Base-by-base conservation (phyloP, 148 eudicot genomes). In the Chenopodium suecicum region DNA sequence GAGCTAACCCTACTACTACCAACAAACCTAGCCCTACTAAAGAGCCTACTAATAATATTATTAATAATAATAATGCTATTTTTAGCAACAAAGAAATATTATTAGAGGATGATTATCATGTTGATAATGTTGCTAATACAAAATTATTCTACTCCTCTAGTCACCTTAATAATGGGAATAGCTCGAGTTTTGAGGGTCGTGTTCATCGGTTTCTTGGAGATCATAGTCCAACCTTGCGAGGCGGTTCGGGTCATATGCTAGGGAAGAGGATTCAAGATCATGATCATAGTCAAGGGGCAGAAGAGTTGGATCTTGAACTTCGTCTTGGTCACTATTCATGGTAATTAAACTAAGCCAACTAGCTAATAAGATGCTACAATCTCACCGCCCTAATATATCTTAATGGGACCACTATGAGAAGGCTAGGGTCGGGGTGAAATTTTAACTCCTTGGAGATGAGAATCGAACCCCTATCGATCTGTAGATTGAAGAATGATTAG, bases 251-350 rank as follows among this genome's bases (percentile, higher is more conserved):
- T 68, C 66, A 34, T 22, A 32, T 70, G 70, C 6, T 83, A 80
- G 83, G 78, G 63, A 78, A 69, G 37, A 56, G 72, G 74, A 9
- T 76, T 23, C 83, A 81, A 81, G 85, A 79, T 9, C 56, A 56
- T 41, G 81, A 77, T 58, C 76, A 47, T 71, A 63, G 80, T 62
- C 80, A 78, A 19, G 83, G 83, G 70, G 89, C 80, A 8, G 85
- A 85, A 76, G 91, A 83, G 54, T 70, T 91, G 78, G 94, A 91
- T 87, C 86, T 91, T 70, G 94, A 91, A 85, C 92, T 91, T 77
- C 86, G 94, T 76, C 94, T 91, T 72, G 94, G 94, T 73, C 75
- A 86, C 65, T 81, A 88, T 85, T 88, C 89, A 37, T 91, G 88
- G 87, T 80, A 85, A 79, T 60, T 69, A 9, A 22, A 10, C 27